Conservation (phyloP, 768 basidiomycete species). For the Paxillus involutus region DNA sequence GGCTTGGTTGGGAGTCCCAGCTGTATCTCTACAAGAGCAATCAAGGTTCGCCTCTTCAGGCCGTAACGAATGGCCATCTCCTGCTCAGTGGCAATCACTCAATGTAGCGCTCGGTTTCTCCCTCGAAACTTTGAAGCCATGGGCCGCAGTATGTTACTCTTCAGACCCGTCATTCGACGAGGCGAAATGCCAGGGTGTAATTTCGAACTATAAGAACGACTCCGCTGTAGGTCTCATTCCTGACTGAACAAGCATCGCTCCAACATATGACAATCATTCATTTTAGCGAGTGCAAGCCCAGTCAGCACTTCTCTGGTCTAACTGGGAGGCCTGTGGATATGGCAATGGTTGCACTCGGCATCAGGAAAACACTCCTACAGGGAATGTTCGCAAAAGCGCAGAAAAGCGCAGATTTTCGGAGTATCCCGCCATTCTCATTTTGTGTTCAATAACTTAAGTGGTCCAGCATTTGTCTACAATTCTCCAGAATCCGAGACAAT, state of each 20-base stretch:
- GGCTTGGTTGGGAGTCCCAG: no score
- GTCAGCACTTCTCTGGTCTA: constrained; percentile 4
- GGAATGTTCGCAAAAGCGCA: no score
- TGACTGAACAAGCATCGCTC: neutral
- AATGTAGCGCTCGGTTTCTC: neutral
- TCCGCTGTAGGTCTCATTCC: neutral
- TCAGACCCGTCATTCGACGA: constrained; percentile 1
- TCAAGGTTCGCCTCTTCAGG: no score
- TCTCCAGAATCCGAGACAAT: no score
- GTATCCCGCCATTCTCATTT: no score
- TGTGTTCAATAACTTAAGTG: no score
- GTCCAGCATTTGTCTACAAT: no score
- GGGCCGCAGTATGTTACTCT: constrained; percentile 3
- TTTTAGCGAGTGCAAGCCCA: neutral
- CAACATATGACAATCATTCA: no score
- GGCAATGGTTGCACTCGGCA: constrained; percentile 3
- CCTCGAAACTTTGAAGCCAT: neutral
- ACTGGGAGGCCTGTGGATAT: constrained; percentile 9
- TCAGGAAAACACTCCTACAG: no score
- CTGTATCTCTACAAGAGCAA: no score
- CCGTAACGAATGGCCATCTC: neutral
- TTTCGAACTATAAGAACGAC: constrained; percentile 2
- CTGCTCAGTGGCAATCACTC: neutral
- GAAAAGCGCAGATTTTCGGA: no score
- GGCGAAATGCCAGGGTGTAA: neutral